Evolutionary conservation across 257 asterid species (phyloP), one percentile per base, ranked within the genome.

Genomic region (Nicotiana undulata): DNA sequence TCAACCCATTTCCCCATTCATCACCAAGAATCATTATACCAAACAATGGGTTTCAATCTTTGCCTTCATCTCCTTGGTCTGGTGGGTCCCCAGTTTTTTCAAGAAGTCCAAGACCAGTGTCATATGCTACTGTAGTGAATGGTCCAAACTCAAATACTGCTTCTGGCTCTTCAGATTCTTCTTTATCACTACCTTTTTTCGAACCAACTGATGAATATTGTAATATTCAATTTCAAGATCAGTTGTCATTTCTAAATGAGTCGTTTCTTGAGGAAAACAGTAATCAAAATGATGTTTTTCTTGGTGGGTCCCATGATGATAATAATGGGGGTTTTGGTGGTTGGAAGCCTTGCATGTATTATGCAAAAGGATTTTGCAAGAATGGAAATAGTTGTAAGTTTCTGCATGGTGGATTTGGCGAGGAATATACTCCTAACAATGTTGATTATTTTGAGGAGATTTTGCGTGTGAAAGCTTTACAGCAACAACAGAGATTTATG

Each of bases 341-440:
- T 40, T 89, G 97, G 97, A 86, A 91, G 82, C 97, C 97, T 22
- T 74, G 97, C 89, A 85, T 91, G 90, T 94, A 91, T 85, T 94
- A 60, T 67, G 91, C 97, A 0, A 89, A 88, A 56, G 98, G 98
- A 3, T 91, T 90, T 56, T 94, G 98, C 81, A 92, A 94, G 86
- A 91, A 94, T 53, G 98, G 97, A 0, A 82, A 80, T 31, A 80
- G 78, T 82, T 92, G 97, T 52, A 91, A 90, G 85, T 94, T 93
- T 84, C 17, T 84, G 83, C 98, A 94, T 56, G 79, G 85, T 81
- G 85, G 86, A 32, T 77, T 80, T 60, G 85, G 81, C 32, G 81
- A 49, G 55, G 86, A 82, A 28, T 92, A 88, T 26, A 89, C 97
- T 8, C 95, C 94, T 2, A 66, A 82, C 60, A 83, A 84, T 76